These are phyloP conservation scores for Cryoendolithus antarcticus DNA, from an alignment of 2,329 filamentous ascomycete genomes.

Conservation along the genomic window DNA sequence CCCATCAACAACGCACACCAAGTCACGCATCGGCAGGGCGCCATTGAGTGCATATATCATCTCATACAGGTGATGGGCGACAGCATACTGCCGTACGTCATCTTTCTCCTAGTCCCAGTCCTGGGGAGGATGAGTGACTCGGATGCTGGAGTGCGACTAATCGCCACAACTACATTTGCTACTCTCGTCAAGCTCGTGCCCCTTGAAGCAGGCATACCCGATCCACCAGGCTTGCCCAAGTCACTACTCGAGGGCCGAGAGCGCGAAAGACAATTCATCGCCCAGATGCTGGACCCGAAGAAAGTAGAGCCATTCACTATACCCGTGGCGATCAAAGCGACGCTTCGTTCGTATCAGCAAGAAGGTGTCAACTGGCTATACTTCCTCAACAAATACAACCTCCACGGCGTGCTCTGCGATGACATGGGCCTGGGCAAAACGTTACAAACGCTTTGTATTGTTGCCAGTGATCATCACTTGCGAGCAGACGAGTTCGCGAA, in stretches of 20 bases:
- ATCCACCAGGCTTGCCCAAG: constrained; percentile 83
- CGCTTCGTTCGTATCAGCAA: constrained; percentile 92
- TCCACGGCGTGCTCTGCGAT: constrained; percentile 95
- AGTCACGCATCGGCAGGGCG: constrained; percentile 78
- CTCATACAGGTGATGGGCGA: constrained; percentile 98
- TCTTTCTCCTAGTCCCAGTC: constrained; percentile 95
- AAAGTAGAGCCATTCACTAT: constrained; percentile 92
- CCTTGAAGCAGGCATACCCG: constrained; percentile 90
- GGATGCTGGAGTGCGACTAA: constrained; percentile 84
- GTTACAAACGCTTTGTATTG: constrained; percentile 91
- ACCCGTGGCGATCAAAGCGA: constrained; percentile 92
- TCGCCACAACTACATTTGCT: constrained; percentile 93
- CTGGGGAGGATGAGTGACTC: constrained; percentile 97
- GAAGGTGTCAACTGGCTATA: constrained; percentile 98
- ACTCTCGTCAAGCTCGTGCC: constrained; percentile 95
- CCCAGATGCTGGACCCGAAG: constrained; percentile 89
- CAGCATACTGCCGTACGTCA: constrained; percentile 88
- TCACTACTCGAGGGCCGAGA: constrained; percentile 83
- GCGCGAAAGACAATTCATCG: constrained; percentile 89
- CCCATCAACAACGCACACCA: constrained; percentile 86
- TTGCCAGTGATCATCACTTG: constrained; percentile 92
- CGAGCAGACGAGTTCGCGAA: constrained; percentile 81
- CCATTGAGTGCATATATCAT: constrained; percentile 91
- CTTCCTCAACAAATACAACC: constrained; percentile 94
- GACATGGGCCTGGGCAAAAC: constrained; percentile 99